Evolutionary conservation across 306 rosid species (phyloP).

Genomic region (Abrus precatorius): DNA sequence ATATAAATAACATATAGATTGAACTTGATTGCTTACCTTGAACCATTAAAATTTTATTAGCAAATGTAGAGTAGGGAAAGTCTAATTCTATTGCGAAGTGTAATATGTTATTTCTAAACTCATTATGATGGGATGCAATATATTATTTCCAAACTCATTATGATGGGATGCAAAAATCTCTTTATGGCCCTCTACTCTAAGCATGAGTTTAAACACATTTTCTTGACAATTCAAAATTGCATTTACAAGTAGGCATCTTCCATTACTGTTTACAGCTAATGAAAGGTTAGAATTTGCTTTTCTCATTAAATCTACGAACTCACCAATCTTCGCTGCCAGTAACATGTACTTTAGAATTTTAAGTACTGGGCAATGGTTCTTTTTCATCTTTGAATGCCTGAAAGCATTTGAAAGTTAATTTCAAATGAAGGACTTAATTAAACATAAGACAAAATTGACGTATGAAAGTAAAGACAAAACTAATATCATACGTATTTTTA

Average conservation of each 20-base stretch:
- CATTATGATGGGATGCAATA: background rate
- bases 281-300: background rate
- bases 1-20: too few relatives aligned
- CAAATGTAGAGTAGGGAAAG: constrained; percentile 11
- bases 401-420: too few relatives aligned
- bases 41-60: background rate
- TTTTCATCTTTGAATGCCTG: too few relatives aligned
- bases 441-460: too few relatives aligned
- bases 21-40: background rate
- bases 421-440: too few relatives aligned
- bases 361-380: too few relatives aligned
- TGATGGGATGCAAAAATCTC: background rate
- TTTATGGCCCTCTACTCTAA: background rate
- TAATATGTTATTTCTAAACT: constrained; percentile 3
- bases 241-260: background rate
- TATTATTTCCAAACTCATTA: constrained; percentile 3
- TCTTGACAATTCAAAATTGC: constrained; percentile 16
- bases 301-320: background rate
- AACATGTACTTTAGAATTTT: background rate
- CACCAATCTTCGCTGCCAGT: constrained; percentile 16
- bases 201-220: background rate
- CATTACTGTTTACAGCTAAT: background rate
- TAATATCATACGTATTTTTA: too few relatives aligned
- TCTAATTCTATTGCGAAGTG: constrained; percentile 1
- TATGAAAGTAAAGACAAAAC: too few relatives aligned